Conservation (phyloP, 2,329 filamentous ascomycete genomes). For the Coniosporium tulheliwenetii region DNA sequence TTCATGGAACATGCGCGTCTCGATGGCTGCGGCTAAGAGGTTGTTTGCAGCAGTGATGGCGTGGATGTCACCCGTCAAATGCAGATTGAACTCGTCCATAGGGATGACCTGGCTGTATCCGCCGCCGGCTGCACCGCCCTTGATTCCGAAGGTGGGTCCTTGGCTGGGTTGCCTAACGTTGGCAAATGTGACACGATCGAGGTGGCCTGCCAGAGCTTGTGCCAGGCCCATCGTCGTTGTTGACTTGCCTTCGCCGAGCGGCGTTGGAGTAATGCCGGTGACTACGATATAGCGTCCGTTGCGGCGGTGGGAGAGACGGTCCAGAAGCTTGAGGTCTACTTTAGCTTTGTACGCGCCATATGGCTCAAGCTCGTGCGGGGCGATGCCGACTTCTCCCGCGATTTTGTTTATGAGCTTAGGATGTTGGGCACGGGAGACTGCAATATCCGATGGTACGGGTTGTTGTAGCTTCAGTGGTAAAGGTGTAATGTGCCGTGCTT, state of each 20-base stretch:
- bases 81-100: conserved; percentile 99
- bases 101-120: conserved; percentile 98
- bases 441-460: conserved; percentile 92
- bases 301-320: conserved; percentile 70
- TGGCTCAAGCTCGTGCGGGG: conserved; percentile 77
- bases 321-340: conserved; percentile 67
- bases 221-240: conserved; percentile 94
- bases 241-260: conserved; percentile 92
- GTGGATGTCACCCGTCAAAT: conserved; percentile 94
- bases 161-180: conserved; percentile 96
- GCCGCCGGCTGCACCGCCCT: conserved; percentile 90
- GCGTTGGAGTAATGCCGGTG: conserved; percentile 91
- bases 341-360: conserved; percentile 96
- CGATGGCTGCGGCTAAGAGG: conserved; percentile 85
- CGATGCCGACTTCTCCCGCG: conserved; percentile 76
- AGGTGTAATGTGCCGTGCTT: conserved; percentile 61
- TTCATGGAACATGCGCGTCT: conserved; percentile 97
- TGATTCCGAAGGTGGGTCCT: conserved; percentile 96
- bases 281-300: conserved; percentile 88
- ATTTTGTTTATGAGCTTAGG: conserved; percentile 84
- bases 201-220: conserved; percentile 79
- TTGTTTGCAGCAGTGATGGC: conserved; percentile 97
- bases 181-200: conserved; percentile 79
- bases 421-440: conserved; percentile 71
- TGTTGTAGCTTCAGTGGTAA: conserved; percentile 65